Conservation (phyloP, 2,329 filamentous ascomycete genomes). For the Microdochium trichocladiopsis region DNA sequence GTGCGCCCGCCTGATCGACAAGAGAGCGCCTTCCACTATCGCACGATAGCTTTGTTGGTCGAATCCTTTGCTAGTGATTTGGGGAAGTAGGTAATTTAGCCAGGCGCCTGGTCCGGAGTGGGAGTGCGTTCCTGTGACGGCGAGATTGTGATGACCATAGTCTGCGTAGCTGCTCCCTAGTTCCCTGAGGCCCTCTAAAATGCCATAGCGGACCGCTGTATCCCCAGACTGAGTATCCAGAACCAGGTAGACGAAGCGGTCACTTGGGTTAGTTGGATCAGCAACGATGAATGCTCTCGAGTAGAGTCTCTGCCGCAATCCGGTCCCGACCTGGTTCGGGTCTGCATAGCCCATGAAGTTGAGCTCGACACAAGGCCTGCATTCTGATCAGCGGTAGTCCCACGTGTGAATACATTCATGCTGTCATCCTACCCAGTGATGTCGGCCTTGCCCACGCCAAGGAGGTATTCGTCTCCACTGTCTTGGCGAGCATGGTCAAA, state of each 20-base stretch:
- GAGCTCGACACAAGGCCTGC: slow-evolving; percentile 77
- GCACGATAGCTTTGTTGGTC: slow-evolving; percentile 80
- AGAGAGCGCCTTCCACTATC: slow-evolving; percentile 77
- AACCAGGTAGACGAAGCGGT: slow-evolving; percentile 81
- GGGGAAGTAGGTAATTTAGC: slow-evolving; percentile 89
- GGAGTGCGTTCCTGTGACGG: slow-evolving; percentile 87
- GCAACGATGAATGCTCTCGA: slow-evolving; percentile 86
- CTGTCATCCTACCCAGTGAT: slow-evolving; percentile 35
- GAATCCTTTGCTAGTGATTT: slow-evolving; percentile 84
- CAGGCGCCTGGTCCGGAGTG: slow-evolving; percentile 88
- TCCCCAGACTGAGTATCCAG: slow-evolving; percentile 85
- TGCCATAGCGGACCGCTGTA: slow-evolving; percentile 81
- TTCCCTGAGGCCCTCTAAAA: slow-evolving; percentile 63
- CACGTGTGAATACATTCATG: neutral
- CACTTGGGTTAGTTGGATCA: slow-evolving; percentile 53
- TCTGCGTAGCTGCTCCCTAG: slow-evolving; percentile 66
- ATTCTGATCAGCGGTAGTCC: neutral
- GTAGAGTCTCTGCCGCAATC: slow-evolving; percentile 80
- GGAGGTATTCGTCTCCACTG: slow-evolving; percentile 34
- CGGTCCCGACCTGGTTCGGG: slow-evolving; percentile 72
- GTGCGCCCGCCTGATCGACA: slow-evolving; percentile 79
- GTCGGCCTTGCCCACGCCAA: slow-evolving; percentile 51
- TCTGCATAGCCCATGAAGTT: slow-evolving; percentile 91
- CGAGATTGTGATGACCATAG: slow-evolving; percentile 76
- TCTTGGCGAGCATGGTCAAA: neutral